phyloP scores from a whole-genome alignment of 345 rosid genomes.

The Bruguiera gymnorhiza region DNA sequence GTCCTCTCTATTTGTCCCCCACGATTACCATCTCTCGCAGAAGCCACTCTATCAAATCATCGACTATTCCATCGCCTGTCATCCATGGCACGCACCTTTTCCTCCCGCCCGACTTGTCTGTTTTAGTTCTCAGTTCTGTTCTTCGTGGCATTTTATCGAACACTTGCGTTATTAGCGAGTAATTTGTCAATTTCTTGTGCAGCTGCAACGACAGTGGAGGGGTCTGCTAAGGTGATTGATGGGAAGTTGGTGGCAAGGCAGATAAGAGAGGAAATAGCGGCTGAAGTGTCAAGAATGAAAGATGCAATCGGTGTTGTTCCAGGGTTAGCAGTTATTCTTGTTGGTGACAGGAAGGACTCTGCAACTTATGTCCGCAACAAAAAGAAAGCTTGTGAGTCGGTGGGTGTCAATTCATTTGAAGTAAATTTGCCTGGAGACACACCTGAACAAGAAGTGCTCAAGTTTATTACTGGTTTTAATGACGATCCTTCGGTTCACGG shows the following conservation, averaged over 20 bases:
- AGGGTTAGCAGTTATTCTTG: slow-evolving; percentile 79
- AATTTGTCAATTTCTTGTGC: not conserved
- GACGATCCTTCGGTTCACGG: slow-evolving; percentile 75
- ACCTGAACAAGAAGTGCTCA: slow-evolving; percentile 61
- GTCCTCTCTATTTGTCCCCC: slow-evolving; percentile 14
- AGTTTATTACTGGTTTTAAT: slow-evolving; percentile 53
- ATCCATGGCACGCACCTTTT: not conserved
- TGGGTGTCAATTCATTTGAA: slow-evolving; percentile 57
- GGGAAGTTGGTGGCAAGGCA: slow-evolving; percentile 71
- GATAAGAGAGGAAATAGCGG: slow-evolving; percentile 64
- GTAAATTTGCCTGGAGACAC: slow-evolving; percentile 55
- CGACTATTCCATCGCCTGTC: no score
- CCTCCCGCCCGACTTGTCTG: not conserved
- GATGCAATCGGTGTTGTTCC: slow-evolving; percentile 68
- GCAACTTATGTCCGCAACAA: no score
- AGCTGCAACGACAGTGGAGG: slow-evolving; percentile 35
- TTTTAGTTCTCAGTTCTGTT: not conserved
- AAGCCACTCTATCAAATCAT: no score
- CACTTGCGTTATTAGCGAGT: not conserved
- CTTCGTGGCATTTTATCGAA: slow-evolving; percentile 13
- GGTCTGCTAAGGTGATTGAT: slow-evolving; percentile 61
- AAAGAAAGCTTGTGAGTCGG: no score
- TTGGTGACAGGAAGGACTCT: slow-evolving; percentile 31
- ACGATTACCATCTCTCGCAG: no score
- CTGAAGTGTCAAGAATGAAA: slow-evolving; percentile 71